A percentile compares a stretch with the other conserved stretches of the same genome.
Conservation (phyloP, 2,329 filamentous ascomycete genomes). For the Pyrenochaeta sp. region DNA sequence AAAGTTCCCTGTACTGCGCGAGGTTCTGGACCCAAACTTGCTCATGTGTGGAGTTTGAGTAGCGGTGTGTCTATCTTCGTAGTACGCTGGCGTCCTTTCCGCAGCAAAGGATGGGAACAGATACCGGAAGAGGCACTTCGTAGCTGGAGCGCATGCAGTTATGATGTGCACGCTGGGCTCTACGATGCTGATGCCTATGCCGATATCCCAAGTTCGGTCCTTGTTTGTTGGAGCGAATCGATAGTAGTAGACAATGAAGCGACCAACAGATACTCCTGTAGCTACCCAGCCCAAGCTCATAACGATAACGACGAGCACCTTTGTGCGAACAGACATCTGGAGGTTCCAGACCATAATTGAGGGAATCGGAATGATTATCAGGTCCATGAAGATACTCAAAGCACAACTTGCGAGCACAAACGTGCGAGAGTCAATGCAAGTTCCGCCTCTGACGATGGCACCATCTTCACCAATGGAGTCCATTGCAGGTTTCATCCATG, state of each 20-base stretch:
- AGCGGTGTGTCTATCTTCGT: slow-evolving; percentile 16
- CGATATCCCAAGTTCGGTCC: slow-evolving; percentile 47
- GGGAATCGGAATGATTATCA: slow-evolving; percentile 53
- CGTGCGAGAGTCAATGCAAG: slow-evolving; percentile 43
- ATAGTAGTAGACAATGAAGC: slow-evolving; percentile 53
- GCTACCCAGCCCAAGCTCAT: slow-evolving; percentile 49
- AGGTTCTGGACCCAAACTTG: slow-evolving; percentile 13
- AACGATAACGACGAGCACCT: slow-evolving; percentile 40
- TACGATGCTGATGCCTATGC: slow-evolving; percentile 47
- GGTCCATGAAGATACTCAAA: slow-evolving; percentile 49
- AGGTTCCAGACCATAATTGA: slow-evolving; percentile 55
- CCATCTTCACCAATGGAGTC: slow-evolving; percentile 39
- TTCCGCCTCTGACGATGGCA: slow-evolving; percentile 35
- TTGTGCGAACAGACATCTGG: slow-evolving; percentile 51
- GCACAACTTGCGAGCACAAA: slow-evolving; percentile 47
- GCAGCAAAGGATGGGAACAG: slow-evolving; percentile 44
- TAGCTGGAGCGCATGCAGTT: slow-evolving; percentile 63
- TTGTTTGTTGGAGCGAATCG: slow-evolving; percentile 45
- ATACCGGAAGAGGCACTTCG: slow-evolving; percentile 56
- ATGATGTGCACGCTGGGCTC: slow-evolving; percentile 59
- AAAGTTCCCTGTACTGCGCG: slow-evolving; percentile 15
- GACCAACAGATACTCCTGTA: slow-evolving; percentile 45
- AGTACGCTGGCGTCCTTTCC: slow-evolving; percentile 17
- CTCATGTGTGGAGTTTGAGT: slow-evolving; percentile 5
- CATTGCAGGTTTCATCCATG: slow-evolving; percentile 39